A percentile compares a stretch with the other conserved stretches of the same genome.
These are phyloP conservation scores for Plenodomus lindquistii DNA, from an alignment of 2,329 filamentous ascomycete genomes.

Conservation along the genomic window DNA sequence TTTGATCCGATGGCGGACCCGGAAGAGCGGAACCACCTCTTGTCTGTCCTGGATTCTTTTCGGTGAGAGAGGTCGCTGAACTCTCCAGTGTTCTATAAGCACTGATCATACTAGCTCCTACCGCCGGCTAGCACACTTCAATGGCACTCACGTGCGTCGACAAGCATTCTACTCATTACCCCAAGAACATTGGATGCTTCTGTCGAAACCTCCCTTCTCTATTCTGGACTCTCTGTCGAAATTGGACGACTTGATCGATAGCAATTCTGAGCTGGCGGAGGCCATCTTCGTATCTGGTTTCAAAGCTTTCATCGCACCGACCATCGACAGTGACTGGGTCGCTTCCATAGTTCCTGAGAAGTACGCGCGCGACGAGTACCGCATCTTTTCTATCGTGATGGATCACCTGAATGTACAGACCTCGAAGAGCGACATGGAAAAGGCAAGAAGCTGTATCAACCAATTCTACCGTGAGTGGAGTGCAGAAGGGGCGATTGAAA, in stretches of 20 bases:
- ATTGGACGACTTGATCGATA: conserved; percentile 85
- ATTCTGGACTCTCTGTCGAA: conserved; percentile 76
- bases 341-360: conserved; percentile 37
- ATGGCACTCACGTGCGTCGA: conserved; percentile 85
- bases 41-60: conserved; percentile 85
- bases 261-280: conserved; percentile 81
- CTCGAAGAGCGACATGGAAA: conserved; percentile 77
- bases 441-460: conserved; percentile 86
- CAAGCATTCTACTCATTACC: conserved; percentile 93
- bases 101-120: conserved; percentile 67
- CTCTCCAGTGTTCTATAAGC: neutral
- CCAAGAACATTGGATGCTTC: conserved; percentile 77
- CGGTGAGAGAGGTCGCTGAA: conserved; percentile 56
- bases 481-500: conserved; percentile 71
- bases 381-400: conserved; percentile 52
- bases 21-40: conserved; percentile 79
- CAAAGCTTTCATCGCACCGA: conserved; percentile 38
- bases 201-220: conserved; percentile 80
- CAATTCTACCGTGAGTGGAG: conserved; percentile 98
- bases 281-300: conserved; percentile 66
- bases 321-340: conserved; percentile 38
- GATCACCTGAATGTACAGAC: conserved; percentile 71
- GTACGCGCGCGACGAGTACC: conserved; percentile 31
- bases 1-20: conserved; percentile 71
- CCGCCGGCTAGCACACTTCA: conserved; percentile 80